Evolutionary conservation across 805 yeast genomes (phyloP), one percentile per base, ranked within the genome.

Genomic region (Starmerella khaoyaiensis): DNA sequence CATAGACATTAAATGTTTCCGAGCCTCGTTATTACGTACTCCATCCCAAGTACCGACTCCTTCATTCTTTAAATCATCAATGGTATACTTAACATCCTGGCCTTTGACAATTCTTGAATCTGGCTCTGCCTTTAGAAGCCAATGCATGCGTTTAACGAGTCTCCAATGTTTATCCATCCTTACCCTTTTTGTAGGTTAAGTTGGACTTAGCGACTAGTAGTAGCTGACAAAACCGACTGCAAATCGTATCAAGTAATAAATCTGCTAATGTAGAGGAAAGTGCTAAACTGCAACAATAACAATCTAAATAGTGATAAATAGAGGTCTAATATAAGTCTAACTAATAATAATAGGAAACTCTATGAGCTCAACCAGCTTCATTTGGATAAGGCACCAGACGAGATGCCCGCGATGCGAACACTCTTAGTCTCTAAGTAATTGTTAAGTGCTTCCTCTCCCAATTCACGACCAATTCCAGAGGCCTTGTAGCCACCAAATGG

Each of bases 401-500:
- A 21, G 29, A 54, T 56, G 5, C 65, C 68, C 48, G 79, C 81
- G 44, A 84, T 76, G 50, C 79, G 81, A 40, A 81, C 71, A 35
- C 86, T 74, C 64, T 80, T 81, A 39, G 71, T 67, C 60, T 78
- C 82, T 9, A 86, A 75, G 61, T 79, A 80, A 55, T 69, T 66
- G 41, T 68, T 62, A 37, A 81, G 66, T 28, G 82, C 90, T 49
- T 72, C 74, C 53, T 73, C 74, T 31, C 90, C 87, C 45, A 80
- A 62, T 60, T 80, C 93, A 49, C 87, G 71, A 43, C 93, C 93
- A 43, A 77, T 67, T 47, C 93, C 93, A 48, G 80, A 71, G 64
- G 69, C 63, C 59, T 79, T 78, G 57, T 72, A 77, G 28, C 93
- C 93, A 31, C 93, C 93, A 56, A 80, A 80, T 15, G 87, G 87